These are phyloP conservation scores for Solanum infundibuliforme DNA, from an alignment of 257 asterid species.

Conservation along the genomic window DNA sequence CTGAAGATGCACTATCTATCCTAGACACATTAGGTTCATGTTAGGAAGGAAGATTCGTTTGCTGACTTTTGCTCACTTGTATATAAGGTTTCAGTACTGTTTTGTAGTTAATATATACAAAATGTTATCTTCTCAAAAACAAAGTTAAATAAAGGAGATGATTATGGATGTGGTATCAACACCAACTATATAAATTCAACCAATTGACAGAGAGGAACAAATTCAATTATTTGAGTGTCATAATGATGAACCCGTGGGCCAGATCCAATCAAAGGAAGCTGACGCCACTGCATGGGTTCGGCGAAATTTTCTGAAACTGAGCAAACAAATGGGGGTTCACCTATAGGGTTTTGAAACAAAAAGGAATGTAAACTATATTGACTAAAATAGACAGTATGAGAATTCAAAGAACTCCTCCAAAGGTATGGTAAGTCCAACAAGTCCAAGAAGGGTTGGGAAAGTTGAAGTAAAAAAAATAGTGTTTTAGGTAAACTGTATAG, in stretches of 20 bases:
- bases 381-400: not conserved
- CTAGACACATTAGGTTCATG: not conserved
- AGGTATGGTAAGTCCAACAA: not conserved
- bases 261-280: not conserved
- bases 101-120: not conserved
- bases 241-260: not conserved
- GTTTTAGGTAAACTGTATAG: not conserved
- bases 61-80: not conserved
- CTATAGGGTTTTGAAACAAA: not conserved
- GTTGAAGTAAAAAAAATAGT: not conserved
- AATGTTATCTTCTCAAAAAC: not conserved
- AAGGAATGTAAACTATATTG: not conserved
- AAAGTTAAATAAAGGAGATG: not conserved
- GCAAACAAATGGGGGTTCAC: not conserved
- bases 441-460: not conserved
- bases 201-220: not conserved
- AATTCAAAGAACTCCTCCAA: not conserved
- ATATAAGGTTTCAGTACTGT: not conserved
- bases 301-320: not conserved
- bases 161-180: not conserved
- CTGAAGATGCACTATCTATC: not conserved
- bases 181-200: not conserved
- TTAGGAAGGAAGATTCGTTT: not conserved
- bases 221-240: not conserved
- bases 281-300: not conserved